Evolutionary conservation across 1,139 yeast species (phyloP).

Genomic region (Spathaspora sp.): DNA sequence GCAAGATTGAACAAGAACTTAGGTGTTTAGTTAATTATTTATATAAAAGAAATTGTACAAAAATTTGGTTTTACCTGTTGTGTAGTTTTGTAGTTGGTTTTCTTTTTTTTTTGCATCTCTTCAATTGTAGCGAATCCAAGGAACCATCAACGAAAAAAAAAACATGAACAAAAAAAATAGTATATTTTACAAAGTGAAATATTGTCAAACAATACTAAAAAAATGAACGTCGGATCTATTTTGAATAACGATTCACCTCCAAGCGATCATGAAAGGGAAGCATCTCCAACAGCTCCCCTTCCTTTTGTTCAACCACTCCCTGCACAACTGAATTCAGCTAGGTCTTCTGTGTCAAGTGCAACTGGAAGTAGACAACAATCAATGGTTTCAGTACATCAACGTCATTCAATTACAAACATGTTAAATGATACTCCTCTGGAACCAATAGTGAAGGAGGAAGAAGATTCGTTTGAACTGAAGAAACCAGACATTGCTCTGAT

Average conservation of each 20-base stretch:
- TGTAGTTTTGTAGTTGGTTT: too few species aligned
- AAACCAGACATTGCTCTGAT: conserved; percentile 10
- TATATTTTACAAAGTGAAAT: not conserved
- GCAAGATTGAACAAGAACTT: conserved; percentile 35
- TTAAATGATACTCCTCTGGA: conserved; percentile 22
- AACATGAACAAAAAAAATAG: not conserved
- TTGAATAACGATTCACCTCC: conserved; percentile 44
- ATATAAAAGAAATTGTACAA: not conserved
- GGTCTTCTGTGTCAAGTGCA: conserved; percentile 4
- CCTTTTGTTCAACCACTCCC: conserved; percentile 6
- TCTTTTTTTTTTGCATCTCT: not conserved
- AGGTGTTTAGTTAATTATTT: conserved; percentile 10
- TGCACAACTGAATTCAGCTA: conserved; percentile 4
- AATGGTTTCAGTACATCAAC: conserved; percentile 18
- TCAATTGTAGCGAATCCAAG: too few species aligned
- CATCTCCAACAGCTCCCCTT: conserved; percentile 4
- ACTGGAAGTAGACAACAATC: conserved; percentile 1
- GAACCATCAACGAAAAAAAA: not conserved
- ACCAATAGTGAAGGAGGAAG: conserved; percentile 8
- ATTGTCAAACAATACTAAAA: not conserved
- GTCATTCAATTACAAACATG: conserved; percentile 31
- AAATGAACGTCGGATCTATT: conserved; percentile 50
- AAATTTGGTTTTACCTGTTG: too few species aligned
- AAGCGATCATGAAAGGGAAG: conserved; percentile 22
- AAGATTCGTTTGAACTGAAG: conserved; percentile 4